Conservation (phyloP, 2,329 filamentous ascomycete species). For the Dactylellina haptotyla region DNA sequence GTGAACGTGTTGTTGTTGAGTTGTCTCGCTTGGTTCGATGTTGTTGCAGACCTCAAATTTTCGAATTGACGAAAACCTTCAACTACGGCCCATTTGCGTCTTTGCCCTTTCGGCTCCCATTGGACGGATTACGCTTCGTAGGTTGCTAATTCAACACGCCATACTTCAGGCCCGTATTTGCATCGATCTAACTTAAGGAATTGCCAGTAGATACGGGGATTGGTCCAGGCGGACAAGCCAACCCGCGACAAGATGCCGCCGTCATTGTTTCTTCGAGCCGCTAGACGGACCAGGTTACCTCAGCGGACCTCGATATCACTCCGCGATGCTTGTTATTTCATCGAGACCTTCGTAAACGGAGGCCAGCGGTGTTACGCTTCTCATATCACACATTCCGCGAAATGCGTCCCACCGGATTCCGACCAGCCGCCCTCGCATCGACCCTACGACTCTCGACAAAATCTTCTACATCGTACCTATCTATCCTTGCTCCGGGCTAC, state of each 20-base stretch:
- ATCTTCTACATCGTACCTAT: slow-evolving; percentile 86
- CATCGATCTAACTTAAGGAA: background rate
- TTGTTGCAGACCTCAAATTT: slow-evolving; percentile 52
- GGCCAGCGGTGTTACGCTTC: slow-evolving; percentile 45
- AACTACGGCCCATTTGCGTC: slow-evolving; percentile 6
- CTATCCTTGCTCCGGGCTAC: slow-evolving; percentile 86
- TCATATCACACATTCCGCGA: slow-evolving; percentile 32
- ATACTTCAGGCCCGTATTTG: background rate
- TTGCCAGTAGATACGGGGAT: background rate
- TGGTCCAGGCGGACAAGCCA: background rate
- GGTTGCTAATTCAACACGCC: slow-evolving; percentile 2
- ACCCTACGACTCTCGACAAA: slow-evolving; percentile 85
- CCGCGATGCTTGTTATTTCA: slow-evolving; percentile 49
- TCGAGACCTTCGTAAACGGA: slow-evolving; percentile 47
- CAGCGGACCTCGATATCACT: slow-evolving; percentile 42
- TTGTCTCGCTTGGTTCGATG: slow-evolving; percentile 46
- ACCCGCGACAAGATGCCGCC: slow-evolving; percentile 26
- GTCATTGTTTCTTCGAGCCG: slow-evolving; percentile 39
- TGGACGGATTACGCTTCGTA: slow-evolving; percentile 1
- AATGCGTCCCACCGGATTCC: slow-evolving; percentile 30
- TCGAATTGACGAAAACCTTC: slow-evolving; percentile 26
- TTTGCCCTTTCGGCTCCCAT: slow-evolving; percentile 36
- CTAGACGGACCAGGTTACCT: slow-evolving; percentile 35
- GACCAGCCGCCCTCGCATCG: slow-evolving; percentile 85
- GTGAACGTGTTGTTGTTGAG: slow-evolving; percentile 54